Evolutionary conservation across 1,284 basidiomycete genomes (phyloP), one percentile per base, ranked within the genome.

Genomic region (Tremellales sp.): DNA sequence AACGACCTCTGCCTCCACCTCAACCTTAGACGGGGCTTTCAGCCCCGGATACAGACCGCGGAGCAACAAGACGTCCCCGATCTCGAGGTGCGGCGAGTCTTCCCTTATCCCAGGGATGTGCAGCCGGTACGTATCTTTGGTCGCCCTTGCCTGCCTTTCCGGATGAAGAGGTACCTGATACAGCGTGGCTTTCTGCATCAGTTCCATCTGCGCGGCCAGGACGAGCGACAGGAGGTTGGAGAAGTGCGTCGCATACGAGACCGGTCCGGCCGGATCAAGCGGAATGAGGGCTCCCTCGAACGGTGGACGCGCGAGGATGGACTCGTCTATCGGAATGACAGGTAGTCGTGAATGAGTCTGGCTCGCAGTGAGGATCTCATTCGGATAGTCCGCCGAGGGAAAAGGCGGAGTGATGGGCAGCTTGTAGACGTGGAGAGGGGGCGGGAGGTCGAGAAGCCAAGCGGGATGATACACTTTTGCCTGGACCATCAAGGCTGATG

Each of bases 101-200:
- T 73, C 71, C 14, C 70, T 50, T 22, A 72, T 66, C 2, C 62
- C 64, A 7, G 64, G 62, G 5, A 60, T 57, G 14, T 43, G 36
- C 5, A 63, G 24, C 6, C 52, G 50, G 47, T 53, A 63, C 1
- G 50, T 55, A n/a, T n/a, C n/a, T n/a, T n/a, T n/a, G n/a, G n/a
- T n/a, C n/a, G n/a, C n/a, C 2, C 27, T 21, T 5, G 18, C 34
- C 3, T 27, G 31, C 13, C 31, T 29, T 16, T 25, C 25, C 6
- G 45, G n/a, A 28, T 25, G 18, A 25, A 63, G 21, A 3, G 36
- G 35, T 0, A 54, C 40, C 4, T 42, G 31, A 37, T 49, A 54
- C 1, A 64, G 34, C 24, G 33, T 51, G 13, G 46, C 47, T 13
- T 49, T 40, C 4, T 53, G 34, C 14, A 47, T 38, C 35, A 46